Evolutionary conservation across 805 yeast genomes (phyloP).

Genomic region (Wickerhamomyces rabaulensis): DNA sequence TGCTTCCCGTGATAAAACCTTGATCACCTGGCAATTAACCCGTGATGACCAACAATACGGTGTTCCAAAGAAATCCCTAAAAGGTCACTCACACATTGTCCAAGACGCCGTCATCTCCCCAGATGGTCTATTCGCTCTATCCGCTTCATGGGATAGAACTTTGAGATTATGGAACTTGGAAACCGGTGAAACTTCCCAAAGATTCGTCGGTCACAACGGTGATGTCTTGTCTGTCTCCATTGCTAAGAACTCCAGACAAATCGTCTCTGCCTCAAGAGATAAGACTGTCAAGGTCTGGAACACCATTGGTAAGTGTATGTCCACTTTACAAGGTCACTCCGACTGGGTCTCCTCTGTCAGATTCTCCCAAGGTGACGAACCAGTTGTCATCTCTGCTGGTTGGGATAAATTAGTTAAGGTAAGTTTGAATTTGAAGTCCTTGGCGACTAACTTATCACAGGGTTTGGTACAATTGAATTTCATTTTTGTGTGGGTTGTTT

Average conservation of each 20-base stretch:
- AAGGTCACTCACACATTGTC: slow-evolving; percentile 99
- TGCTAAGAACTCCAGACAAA: slow-evolving; percentile 94
- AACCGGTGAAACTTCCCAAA: slow-evolving; percentile 88
- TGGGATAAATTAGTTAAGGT: slow-evolving; percentile 99
- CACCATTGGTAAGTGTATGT: slow-evolving; percentile 95
- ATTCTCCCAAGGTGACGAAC: slow-evolving; percentile 81
- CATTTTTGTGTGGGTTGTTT: slow-evolving; percentile 5
- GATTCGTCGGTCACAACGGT: slow-evolving; percentile 97
- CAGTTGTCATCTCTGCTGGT: slow-evolving; percentile 93
- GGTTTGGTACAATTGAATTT: not conserved
- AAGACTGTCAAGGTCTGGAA: slow-evolving; percentile 99
- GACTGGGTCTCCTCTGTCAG: slow-evolving; percentile 99
- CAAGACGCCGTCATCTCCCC: slow-evolving; percentile 96
- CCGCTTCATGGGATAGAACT: slow-evolving; percentile 99
- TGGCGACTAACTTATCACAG: not conserved
- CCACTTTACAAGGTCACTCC: slow-evolving; percentile 90
- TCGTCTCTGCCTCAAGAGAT: slow-evolving; percentile 98
- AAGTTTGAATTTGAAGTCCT: slow-evolving; percentile 41
- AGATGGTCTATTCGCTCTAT: slow-evolving; percentile 96
- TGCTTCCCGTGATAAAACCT: slow-evolving; percentile 98
- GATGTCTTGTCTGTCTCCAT: slow-evolving; percentile 97
- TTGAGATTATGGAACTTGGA: slow-evolving; percentile 97
- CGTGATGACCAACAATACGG: slow-evolving; percentile 97
- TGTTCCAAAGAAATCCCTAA: slow-evolving; percentile 94
- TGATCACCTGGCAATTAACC: slow-evolving; percentile 95